Evolutionary conservation across 495 filamentous ascomycete genomes (phyloP), one percentile per base, ranked within the genome.

Genomic region (Daldinia childiae): DNA sequence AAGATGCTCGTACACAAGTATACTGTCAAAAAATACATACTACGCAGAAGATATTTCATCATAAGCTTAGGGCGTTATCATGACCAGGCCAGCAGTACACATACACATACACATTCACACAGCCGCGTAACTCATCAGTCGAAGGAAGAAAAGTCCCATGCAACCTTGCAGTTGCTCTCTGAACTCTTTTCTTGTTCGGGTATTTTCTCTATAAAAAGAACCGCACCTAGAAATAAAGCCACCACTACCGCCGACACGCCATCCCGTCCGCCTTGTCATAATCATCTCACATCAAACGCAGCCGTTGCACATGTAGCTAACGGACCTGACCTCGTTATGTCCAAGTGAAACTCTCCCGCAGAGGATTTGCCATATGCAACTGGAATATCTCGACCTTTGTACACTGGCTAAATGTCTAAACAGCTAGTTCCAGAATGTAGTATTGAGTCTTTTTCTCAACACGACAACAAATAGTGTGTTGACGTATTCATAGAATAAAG

Each of bases 181-280:
- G 19, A 11, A 57, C 27, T 34, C 41, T 61, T 60, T 63, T 50
- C 24, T 62, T 57, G 50, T 59, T 60, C 61, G 70, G 70, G 70
- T 72, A 72, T 72, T 72, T 67, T 72, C 60, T 72, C 70, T 72
- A 72, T 62, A 68, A 62, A 62, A 50, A 51, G 26, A 57, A 60
- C 39, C 45, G n/a, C 56, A 43, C 64, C 38, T 58, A 63, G 69
- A 71, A 58, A 61, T 36, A 45, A 71, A 27, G 17, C 24, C 17
- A 36, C 34, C 30, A 38, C 17, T 19, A 29, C 57, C 32, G 54
- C n/a, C 21, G 41, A 7, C 38, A 59, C 19, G 26, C 51, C 29
- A 30, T n/a, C n/a, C 51, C 21, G 7, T 54, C 26, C 51, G 26
- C 51, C 26, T 19, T 17, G 12, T 54, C 29, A 29, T 43, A 41